These are phyloP conservation scores for Penicillium nordicum DNA, from an alignment of 2,329 filamentous ascomycete species.

Conservation along the genomic window DNA sequence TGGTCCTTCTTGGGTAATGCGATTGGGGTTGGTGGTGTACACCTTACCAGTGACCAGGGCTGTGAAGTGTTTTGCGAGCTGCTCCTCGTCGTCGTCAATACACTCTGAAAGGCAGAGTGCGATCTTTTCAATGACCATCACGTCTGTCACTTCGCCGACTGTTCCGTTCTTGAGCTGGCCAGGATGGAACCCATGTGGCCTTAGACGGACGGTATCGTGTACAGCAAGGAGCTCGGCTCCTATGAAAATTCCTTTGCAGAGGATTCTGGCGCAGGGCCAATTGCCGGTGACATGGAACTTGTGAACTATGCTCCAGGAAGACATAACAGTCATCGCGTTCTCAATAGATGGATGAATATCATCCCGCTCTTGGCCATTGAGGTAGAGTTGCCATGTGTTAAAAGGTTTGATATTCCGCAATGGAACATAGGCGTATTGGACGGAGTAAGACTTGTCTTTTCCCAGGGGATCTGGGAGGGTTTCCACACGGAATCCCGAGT, in stretches of 20 bases:
- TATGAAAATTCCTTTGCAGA: conserved; percentile 53
- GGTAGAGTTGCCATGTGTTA: conserved; percentile 50
- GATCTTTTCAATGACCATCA: conserved; percentile 55
- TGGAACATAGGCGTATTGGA: conserved; percentile 55
- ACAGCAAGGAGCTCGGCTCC: conserved; percentile 55
- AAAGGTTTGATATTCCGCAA: conserved; percentile 56
- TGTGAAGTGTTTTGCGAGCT: conserved; percentile 46
- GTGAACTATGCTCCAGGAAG: conserved; percentile 52
- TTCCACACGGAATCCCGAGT: conserved; percentile 57
- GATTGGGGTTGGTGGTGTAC: conserved; percentile 38
- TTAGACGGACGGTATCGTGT: conserved; percentile 55
- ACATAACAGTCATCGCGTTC: conserved; percentile 52
- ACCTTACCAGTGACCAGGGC: conserved; percentile 51
- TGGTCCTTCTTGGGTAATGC: conserved; percentile 22
- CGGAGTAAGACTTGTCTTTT: conserved; percentile 50
- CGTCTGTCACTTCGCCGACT: conserved; percentile 43
- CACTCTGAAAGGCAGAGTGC: conserved; percentile 50
- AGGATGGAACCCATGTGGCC: conserved; percentile 27
- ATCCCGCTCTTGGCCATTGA: conserved; percentile 40
- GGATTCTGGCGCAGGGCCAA: conserved; percentile 55
- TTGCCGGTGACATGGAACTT: conserved; percentile 52
- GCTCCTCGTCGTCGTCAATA: conserved; percentile 46
- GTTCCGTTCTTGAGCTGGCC: conserved; percentile 13
- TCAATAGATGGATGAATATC: conserved; percentile 53
- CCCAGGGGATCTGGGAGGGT: conserved; percentile 53